Evolutionary conservation across 768 basidiomycete species (phyloP), one percentile per base, ranked within the genome.

Genomic region (Pisolithus albus): DNA sequence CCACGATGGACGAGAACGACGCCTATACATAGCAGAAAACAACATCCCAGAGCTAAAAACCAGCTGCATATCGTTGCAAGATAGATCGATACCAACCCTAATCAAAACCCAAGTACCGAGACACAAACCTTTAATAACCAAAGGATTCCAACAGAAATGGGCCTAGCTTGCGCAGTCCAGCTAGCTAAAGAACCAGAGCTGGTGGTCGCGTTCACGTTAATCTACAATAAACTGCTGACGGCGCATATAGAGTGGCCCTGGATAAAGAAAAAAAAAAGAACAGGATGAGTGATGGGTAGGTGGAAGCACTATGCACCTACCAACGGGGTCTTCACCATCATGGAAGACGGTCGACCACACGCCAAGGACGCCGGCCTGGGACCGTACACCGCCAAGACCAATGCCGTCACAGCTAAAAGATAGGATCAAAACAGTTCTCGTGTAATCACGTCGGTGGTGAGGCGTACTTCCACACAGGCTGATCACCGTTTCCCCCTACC

Each of bases 311-410:
- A 26, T 13, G 16, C 26, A 34, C 61, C 24, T 9, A 77, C 77
- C 78, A 39, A 79, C 69, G 0, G 77, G 77, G 56, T 79, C 77
- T 30, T 70, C 65, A 3, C 47, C 44, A n/a, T 79, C 74, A 46
- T 78, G 77, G 23, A 70, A 66, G 6, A 72, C 59, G 1, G 78
- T 79, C 6, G 78, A 78, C 77, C 78, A 78, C 8, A 67, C 40
- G 7, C 76, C 86, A 7, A 87, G 60, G 1, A 82, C 72, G 16
- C 86, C 85, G 61, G 69, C 81, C 7, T 66, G 65, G 4, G 85
- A 85, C 15, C 80, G 75, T 16, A 83, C 57, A 1, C 74, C 78
- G 15, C 86, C 84, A 13, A 86, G 52, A 51, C 84, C 81, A 19
- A 87, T 66, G 32, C 76, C 84, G 36, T 80, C 75, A n/a, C 76